These are phyloP conservation scores for Coemansia sp. DNA, from an alignment of 192 early-diverging fungal species.

Conservation along the genomic window DNA sequence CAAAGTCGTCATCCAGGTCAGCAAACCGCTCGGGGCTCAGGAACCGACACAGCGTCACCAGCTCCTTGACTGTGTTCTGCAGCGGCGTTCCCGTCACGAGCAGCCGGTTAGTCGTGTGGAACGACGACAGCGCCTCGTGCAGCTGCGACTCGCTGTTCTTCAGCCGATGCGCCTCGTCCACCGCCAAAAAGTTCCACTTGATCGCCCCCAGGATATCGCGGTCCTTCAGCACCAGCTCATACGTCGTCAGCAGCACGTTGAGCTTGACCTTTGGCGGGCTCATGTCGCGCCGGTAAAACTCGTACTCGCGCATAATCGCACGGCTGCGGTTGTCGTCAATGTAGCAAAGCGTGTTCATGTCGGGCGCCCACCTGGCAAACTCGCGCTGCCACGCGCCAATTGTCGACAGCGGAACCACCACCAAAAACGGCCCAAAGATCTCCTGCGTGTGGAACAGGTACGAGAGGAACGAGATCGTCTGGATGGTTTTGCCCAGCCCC, in stretches of 20 bases:
- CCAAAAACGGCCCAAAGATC: constrained; percentile 90
- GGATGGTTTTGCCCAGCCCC: constrained; percentile 96
- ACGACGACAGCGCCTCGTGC: constrained; percentile 87
- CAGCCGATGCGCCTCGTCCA: constrained; percentile 97
- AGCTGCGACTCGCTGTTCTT: constrained; percentile 94
- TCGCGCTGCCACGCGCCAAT: constrained; percentile 95
- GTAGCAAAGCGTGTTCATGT: constrained; percentile 89
- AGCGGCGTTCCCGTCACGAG: constrained; percentile 99
- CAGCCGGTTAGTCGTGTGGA: constrained; percentile 85
- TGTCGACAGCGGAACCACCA: constrained; percentile 96
- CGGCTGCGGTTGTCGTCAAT: constrained; percentile 81
- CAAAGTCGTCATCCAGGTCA: constrained; percentile 78
- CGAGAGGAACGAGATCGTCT: constrained; percentile 90
- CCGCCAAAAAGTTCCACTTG: constrained; percentile 90
- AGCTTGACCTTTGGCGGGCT: constrained; percentile 64
- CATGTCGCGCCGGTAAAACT: constrained; percentile 73
- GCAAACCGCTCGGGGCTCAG: constrained; percentile 89
- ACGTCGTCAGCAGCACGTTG: constrained; percentile 94
- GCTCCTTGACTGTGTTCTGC: constrained; percentile 95
- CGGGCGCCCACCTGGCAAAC: constrained; percentile 92
- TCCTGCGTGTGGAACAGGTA: constrained; percentile 82
- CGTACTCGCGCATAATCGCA: constrained; percentile 87
- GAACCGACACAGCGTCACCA: constrained; percentile 87
- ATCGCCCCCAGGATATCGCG: constrained; percentile 74
- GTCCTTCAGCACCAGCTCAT: constrained; percentile 93